Base-by-base conservation (phyloP, 768 basidiomycete species). In the Boletus sensibilis region DNA sequence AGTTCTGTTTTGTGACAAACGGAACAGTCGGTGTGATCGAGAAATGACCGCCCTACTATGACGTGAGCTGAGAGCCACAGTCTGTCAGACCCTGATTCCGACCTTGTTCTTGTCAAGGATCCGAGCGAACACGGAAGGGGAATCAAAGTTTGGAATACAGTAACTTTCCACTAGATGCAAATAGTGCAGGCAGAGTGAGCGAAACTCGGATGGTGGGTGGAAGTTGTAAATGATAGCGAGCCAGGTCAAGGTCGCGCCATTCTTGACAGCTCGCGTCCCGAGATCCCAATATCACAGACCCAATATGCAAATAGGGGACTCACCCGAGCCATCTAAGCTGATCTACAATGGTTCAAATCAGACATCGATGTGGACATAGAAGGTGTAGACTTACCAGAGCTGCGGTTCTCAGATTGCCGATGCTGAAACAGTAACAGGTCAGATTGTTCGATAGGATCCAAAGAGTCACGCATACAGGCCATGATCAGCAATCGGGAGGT, bases 131-230 rank as follows among this genome's bases (percentile, higher is more conserved):
- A 96, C 79, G 18, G 90, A 93, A 4, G 94, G 94, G 2, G 92
- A 94, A 72, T 97, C 94, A 68, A 97, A 96, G 75, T 94, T 80
- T 1, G 94, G 94, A 27, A 95, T 82, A 64, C 94, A 97, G 71
- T 94, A 94, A 59, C 88, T 91, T 71, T 96, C 94, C 60, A 96
- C 90, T 92, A 55, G 23, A 40, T 50, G 34, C 12, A 43, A 27
- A 48, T 13, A 31, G 21, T 12, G 21, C 23, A 54, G 7, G 37
- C 12, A 23, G 42, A 46, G 31, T 66, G 34, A 60, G 57, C 37
- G 37, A 59, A 37, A 2, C 5, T 44, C 40, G 29, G 6, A 37
- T 29, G 37, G 21, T 29, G 31, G 5, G 18, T 49, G 35, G 31
- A 37, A 20, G 14, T 29, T 1, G 31, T 11, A 44, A 50, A 49